phyloP scores from a whole-genome alignment of 2,329 filamentous ascomycete genomes.

The Ophiostoma angusticollis region DNA sequence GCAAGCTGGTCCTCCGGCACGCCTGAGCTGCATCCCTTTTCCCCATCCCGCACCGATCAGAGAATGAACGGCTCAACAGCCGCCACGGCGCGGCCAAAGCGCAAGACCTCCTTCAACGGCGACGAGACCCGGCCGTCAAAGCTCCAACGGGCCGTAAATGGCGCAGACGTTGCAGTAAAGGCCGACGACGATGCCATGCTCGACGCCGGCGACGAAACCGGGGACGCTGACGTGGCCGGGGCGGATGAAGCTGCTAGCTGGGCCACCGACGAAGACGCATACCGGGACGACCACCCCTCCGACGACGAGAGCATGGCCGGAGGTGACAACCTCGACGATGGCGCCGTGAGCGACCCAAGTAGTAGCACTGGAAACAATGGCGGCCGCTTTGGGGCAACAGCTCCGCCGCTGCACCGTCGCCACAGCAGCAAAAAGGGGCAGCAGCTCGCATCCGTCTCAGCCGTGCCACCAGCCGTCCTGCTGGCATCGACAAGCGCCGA shows the following conservation, averaged over 20 bases:
- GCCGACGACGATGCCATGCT: constrained; percentile 6
- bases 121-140: constrained; percentile 16
- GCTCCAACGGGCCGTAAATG: constrained; percentile 15
- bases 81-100: constrained; percentile 15
- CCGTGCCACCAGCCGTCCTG: constrained; percentile 9
- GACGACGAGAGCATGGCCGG: constrained; percentile 5
- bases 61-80: constrained; percentile 15
- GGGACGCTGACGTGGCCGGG: background rate
- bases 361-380: background rate
- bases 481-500: constrained; percentile 18
- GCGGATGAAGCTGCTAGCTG: background rate
- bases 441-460: background rate
- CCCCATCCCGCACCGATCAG: background rate
- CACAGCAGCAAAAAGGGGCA: constrained; percentile 1
- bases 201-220: constrained; percentile 1
- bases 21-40: background rate
- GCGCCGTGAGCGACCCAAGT: background rate
- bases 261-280: constrained; percentile 6
- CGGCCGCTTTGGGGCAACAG: constrained; percentile 7
- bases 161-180: constrained; percentile 1
- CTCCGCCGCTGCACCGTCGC: constrained; percentile 2
- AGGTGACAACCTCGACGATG: background rate
- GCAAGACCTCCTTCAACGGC: constrained; percentile 15
- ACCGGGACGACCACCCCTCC: too few relatives aligned
- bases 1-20: background rate